Percentiles rank a stretch among this genome's conserved stretches.
These are phyloP conservation scores for Backusella circina DNA, from an alignment of 192 early-diverging fungal species.

Conservation along the genomic window DNA sequence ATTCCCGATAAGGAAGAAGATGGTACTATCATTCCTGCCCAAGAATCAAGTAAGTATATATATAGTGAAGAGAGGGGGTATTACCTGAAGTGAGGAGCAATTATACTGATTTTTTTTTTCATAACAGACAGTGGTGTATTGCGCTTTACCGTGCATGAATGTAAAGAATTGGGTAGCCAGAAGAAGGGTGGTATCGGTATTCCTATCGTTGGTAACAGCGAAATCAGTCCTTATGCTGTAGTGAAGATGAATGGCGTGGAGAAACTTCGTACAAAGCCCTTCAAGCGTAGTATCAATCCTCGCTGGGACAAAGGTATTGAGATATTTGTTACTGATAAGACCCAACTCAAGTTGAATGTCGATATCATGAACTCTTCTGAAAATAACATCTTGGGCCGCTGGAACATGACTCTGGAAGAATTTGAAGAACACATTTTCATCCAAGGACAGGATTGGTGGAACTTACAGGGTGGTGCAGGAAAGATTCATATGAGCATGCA, in stretches of 20 bases:
- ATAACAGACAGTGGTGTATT: slow-evolving; percentile 61
- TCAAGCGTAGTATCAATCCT: slow-evolving; percentile 75
- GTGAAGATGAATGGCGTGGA: slow-evolving; percentile 51
- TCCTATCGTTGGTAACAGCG: slow-evolving; percentile 29
- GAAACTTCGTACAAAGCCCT: slow-evolving; percentile 55
- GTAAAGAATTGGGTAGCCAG: slow-evolving; percentile 57
- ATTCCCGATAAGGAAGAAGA: slow-evolving; percentile 35
- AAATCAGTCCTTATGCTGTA: slow-evolving; percentile 49
- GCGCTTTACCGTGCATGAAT: slow-evolving; percentile 62
- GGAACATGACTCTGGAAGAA: slow-evolving; percentile 31
- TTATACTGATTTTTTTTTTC: neutral
- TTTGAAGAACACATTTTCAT: slow-evolving; percentile 23
- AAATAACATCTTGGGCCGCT: slow-evolving; percentile 32
- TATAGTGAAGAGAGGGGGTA: neutral
- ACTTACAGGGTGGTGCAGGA: slow-evolving; percentile 35
- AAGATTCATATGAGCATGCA: slow-evolving; percentile 38
- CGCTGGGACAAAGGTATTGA: slow-evolving; percentile 73
- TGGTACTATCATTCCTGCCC: slow-evolving; percentile 37
- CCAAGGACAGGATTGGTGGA: slow-evolving; percentile 44
- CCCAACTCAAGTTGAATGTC: slow-evolving; percentile 54
- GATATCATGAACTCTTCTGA: slow-evolving; percentile 59
- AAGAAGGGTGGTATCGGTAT: slow-evolving; percentile 30
- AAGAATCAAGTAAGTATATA: slow-evolving; percentile 45
- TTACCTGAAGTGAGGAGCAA: neutral
- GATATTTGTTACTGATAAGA: slow-evolving; percentile 69